These are phyloP conservation scores for apple (Malus domestica) DNA, from an alignment of 306 rosid genomes.

Conservation along the genomic window ASM211411v1 NC_041803.1:292501-293000, in stretches of 20 bases:
- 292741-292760: not conserved
- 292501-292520: slow-evolving; percentile 65
- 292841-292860: not conserved
- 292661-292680: slow-evolving; percentile 53
- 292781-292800: not conserved
- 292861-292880: no score
- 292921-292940: not conserved
- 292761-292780: not conserved
- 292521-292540: slow-evolving; percentile 58
- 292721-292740: not conserved
- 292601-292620: slow-evolving; percentile 74
- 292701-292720: not conserved
- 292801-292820: not conserved
- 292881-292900: not conserved
- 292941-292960: not conserved
- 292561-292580: slow-evolving; percentile 80
- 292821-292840: not conserved
- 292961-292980: not conserved
- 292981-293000: slow-evolving; percentile 1
- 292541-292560: slow-evolving; percentile 63
- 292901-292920: not conserved
- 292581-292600: slow-evolving; percentile 81
- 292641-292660: slow-evolving; percentile 91
- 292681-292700: slow-evolving; percentile 12
- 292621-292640: slow-evolving; percentile 60